Conservation (phyloP, 495 filamentous ascomycete genomes). For the Neurospora sp. region DNA sequence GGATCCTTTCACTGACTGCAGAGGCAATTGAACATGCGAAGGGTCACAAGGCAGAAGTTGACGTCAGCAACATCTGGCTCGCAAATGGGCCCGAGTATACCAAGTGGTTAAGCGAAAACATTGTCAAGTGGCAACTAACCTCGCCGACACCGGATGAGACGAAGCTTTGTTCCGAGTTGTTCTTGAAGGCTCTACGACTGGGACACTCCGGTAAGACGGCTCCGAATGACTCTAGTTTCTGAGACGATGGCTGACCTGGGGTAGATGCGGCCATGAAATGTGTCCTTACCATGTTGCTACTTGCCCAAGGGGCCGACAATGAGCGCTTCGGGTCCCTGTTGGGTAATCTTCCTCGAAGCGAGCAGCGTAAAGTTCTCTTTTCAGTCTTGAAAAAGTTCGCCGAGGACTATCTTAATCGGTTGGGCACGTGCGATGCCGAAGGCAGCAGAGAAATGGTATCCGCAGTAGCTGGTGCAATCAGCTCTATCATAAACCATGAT, state of each 20-base stretch:
- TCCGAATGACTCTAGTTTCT: slow-evolving; percentile 8
- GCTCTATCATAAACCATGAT: slow-evolving; percentile 23
- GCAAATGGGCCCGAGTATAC: slow-evolving; percentile 54
- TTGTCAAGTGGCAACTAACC: slow-evolving; percentile 41
- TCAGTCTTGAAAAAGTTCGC: slow-evolving; percentile 50
- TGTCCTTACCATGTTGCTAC: slow-evolving; percentile 35
- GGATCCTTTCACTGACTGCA: slow-evolving; percentile 58
- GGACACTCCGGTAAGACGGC: slow-evolving; percentile 56
- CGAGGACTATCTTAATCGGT: slow-evolving; percentile 36
- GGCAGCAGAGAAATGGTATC: slow-evolving; percentile 29
- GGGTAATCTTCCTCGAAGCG: slow-evolving; percentile 37
- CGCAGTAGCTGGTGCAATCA: slow-evolving; percentile 38
- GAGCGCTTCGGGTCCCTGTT: slow-evolving; percentile 34
- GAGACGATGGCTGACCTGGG: slow-evolving; percentile 4
- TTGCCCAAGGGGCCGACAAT: slow-evolving; percentile 23
- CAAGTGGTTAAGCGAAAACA: slow-evolving; percentile 63
- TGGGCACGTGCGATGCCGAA: slow-evolving; percentile 19
- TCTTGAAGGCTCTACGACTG: slow-evolving; percentile 55
- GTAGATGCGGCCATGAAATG: slow-evolving; percentile 47
- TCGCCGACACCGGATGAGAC: slow-evolving; percentile 27
- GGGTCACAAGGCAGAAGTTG: slow-evolving; percentile 6
- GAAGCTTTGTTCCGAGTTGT: slow-evolving; percentile 49
- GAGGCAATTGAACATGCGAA: slow-evolving; percentile 57
- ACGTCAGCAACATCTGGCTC: slow-evolving; percentile 45
- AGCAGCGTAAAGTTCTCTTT: slow-evolving; percentile 50